Evolutionary conservation across 2,329 filamentous ascomycete genomes (phyloP).

Genomic region (Alternaria angustiovoidea): DNA sequence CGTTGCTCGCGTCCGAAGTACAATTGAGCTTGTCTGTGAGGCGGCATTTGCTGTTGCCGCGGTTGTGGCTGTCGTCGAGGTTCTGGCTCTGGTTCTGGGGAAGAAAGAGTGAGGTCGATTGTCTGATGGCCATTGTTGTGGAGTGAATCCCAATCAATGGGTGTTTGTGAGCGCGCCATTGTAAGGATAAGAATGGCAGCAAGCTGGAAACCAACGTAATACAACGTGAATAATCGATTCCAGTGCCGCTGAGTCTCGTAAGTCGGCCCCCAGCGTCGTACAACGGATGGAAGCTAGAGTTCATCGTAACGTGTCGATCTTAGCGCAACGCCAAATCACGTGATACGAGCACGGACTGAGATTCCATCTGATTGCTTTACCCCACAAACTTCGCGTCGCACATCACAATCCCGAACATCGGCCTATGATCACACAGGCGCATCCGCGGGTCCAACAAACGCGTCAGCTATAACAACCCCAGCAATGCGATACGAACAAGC

Average conservation of each 20-base stretch:
- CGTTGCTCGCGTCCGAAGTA: conserved; percentile 20
- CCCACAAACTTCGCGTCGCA: not conserved
- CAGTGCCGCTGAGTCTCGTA: not conserved
- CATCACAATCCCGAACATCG: not conserved
- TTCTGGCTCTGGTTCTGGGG: conserved; percentile 28
- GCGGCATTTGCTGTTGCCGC: conserved; percentile 4
- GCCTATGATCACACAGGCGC: not conserved
- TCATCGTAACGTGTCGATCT: not conserved
- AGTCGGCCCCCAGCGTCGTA: conserved; percentile 3
- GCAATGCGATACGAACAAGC: not conserved
- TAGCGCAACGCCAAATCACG: conserved; percentile 14
- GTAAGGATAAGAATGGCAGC: not conserved
- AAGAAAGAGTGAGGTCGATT: conserved; percentile 38
- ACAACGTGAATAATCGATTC: not conserved
- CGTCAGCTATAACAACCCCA: not conserved
- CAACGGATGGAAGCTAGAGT: not conserved
- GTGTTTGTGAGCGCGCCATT: conserved; percentile 13
- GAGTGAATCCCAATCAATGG: not conserved
- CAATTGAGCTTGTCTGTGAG: conserved; percentile 20
- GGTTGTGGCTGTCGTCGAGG: conserved; percentile 11
- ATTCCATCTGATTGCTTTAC: not conserved
- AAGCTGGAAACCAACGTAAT: not conserved
- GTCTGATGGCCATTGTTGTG: conserved; percentile 21
- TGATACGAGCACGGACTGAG: not conserved
- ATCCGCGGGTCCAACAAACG: not conserved